Evolutionary conservation across 1,284 basidiomycete species (phyloP).

Genomic region (Moniliella sp.): DNA sequence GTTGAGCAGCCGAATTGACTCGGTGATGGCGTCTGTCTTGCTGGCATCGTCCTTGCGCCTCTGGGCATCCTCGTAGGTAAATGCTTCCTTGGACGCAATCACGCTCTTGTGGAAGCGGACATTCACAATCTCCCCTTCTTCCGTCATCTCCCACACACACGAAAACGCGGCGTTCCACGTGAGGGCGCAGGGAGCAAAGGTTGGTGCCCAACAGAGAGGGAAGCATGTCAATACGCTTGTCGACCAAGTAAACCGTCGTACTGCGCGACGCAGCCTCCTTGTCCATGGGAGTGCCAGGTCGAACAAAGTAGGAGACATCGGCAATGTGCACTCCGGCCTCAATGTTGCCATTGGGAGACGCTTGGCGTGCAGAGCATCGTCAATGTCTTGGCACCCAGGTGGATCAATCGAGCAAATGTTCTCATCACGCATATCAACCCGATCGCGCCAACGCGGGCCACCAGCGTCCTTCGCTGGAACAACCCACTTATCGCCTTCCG

Average conservation of each 20-base stretch:
- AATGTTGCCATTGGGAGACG: constrained; percentile 76
- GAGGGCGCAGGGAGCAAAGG: constrained; percentile 72
- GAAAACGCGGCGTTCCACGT: constrained; percentile 89
- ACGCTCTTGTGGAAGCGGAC: constrained; percentile 86
- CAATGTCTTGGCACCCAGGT: constrained; percentile 90
- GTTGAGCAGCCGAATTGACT: constrained; percentile 74
- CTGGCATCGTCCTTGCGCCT: constrained; percentile 65
- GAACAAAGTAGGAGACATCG: constrained; percentile 90
- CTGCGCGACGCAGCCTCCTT: constrained; percentile 79
- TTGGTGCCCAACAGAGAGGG: constrained; percentile 84
- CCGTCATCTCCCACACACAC: constrained; percentile 61
- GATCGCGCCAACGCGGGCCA: constrained; percentile 52
- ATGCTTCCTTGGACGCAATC: constrained; percentile 84
- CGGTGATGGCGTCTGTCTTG: constrained; percentile 64
- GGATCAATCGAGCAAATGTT: constrained; percentile 92
- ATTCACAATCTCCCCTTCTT: constrained; percentile 59
- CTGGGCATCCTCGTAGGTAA: constrained; percentile 93
- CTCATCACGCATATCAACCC: constrained; percentile 62
- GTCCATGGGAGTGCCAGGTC: constrained; percentile 85
- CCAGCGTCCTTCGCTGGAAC: constrained; percentile 66
- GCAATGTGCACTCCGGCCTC: constrained; percentile 97
- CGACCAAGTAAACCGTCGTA: constrained; percentile 92
- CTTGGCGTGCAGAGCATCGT: constrained; percentile 89
- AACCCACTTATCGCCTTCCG: constrained; percentile 67
- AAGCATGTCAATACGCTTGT: constrained; percentile 97